Evolutionary conservation across 2,329 filamentous ascomycete genomes (phyloP), one percentile per base, ranked within the genome.

Genomic region (Coniochaeta prunicola): DNA sequence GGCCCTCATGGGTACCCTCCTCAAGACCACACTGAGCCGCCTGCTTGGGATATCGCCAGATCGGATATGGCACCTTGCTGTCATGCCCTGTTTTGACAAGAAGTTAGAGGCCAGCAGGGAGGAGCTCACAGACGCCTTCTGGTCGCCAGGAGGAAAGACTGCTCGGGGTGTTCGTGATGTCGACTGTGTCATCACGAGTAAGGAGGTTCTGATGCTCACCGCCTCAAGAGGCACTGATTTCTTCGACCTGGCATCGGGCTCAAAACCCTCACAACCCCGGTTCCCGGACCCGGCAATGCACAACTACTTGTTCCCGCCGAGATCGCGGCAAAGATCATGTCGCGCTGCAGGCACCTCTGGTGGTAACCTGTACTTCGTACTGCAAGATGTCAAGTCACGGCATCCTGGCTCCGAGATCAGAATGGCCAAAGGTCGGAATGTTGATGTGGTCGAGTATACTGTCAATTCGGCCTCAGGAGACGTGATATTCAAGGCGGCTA

Each of bases 31-130:
- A 0, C 76, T 99, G 36, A 91, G 89, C 72, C 85, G 84, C 64
- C 81, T 78, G 57, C 81, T 92, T 62, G 84, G 84, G 34, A 85
- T 97, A 55, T 74, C 87, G 0, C 89, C 92, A 0, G 86, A 87
- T 62, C 85, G 87, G 65, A 92, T 99, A 70, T 99, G 93, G 91
- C 93, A 97, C 73, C 74, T 97, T 57, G 91, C 93, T 13, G 81
- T 99, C 53, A 99, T 99, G 94, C 94, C 94, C 21, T 99, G 94
- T 73, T 97, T 99, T 72, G 94, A 99, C 73, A 99, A 99, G 79
- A 99, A 99, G 73, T 82, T 99, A 30, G 94, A 99, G 75, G 94
- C 94, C 7, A 96, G 92, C 66, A 87, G 94, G 57, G 88, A 92
- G 71, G 94, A 99, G 73, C 82, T 99, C 40, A 97, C 92, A 0